Conservation (phyloP, 257 asterid genomes). For the Cruciata laevipes region DNA sequence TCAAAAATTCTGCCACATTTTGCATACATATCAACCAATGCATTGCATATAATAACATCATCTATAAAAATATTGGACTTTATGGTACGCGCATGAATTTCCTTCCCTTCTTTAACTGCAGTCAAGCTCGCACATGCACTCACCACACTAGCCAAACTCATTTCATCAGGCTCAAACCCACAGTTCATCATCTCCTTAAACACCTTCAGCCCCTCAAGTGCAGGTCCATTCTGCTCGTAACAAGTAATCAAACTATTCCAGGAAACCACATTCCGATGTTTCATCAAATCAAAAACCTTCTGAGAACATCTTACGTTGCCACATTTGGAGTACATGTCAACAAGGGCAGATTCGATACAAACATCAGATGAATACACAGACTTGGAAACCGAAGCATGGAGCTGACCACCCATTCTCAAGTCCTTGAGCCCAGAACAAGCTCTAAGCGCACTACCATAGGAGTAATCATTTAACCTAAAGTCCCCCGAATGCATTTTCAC, state of each 20-base stretch:
- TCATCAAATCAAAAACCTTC: conserved; percentile 12
- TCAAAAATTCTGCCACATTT: conserved; percentile 15
- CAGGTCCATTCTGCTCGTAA: conserved; percentile 16
- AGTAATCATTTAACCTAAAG: conserved; percentile 9
- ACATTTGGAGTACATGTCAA: conserved; percentile 17
- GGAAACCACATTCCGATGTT: conserved; percentile 11
- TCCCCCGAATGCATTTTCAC: conserved; percentile 3
- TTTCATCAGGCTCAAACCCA: conserved; percentile 12
- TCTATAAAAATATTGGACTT: conserved; percentile 3
- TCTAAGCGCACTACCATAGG: conserved; percentile 10
- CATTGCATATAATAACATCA: conserved; percentile 16
- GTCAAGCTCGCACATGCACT: conserved; percentile 12
- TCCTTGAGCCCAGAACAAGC: conserved; percentile 12
- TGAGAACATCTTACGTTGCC: conserved; percentile 11
- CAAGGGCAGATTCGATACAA: conserved; percentile 10
- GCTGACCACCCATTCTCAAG: conserved; percentile 12
- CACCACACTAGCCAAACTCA: conserved; percentile 12
- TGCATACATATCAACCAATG: conserved; percentile 19
- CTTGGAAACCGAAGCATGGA: conserved; percentile 12
- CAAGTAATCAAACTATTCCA: conserved; percentile 20
- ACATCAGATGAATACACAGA: conserved; percentile 10
- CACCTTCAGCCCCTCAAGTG: conserved; percentile 3
- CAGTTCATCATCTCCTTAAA: conserved; percentile 14
- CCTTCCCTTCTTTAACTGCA: conserved; percentile 14
- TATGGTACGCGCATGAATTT: conserved; percentile 1